phyloP scores from a whole-genome alignment of 305 asterid species.

The Fraxinus nigra region DNA sequence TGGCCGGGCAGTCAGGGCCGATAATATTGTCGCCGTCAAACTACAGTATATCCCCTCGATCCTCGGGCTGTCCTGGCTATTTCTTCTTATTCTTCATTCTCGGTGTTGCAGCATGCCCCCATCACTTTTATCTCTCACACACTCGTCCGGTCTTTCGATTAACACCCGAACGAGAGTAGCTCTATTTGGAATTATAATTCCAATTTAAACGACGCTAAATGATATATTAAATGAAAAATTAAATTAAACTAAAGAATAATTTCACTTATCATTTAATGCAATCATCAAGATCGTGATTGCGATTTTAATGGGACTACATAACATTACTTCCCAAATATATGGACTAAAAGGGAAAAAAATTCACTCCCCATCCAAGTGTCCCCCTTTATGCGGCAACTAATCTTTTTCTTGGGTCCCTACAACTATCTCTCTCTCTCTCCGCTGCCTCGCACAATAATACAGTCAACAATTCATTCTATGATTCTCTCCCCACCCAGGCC shows the following conservation, averaged over 20 bases:
- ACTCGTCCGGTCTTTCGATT: too few species aligned
- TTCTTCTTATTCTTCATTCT: background rate
- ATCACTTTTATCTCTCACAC: conserved; percentile 18
- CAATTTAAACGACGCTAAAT: too few species aligned
- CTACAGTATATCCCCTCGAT: conserved; percentile 24
- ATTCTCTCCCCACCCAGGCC: conserved; percentile 11
- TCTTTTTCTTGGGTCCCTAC: conserved; percentile 36
- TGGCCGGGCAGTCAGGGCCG: conserved; percentile 26
- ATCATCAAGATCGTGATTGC: too few species aligned
- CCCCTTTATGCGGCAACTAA: conserved; percentile 35
- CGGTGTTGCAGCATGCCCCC: conserved; percentile 24
- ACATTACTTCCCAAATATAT: too few species aligned
- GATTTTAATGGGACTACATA: too few species aligned
- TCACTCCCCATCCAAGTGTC: conserved; percentile 19
- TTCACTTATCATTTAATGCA: too few species aligned
- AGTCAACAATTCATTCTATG: conserved; percentile 34
- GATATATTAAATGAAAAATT: too few species aligned
- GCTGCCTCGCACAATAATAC: conserved; percentile 27
- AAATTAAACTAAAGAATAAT: too few species aligned
- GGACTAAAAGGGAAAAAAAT: too few species aligned
- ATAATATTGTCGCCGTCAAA: conserved; percentile 25
- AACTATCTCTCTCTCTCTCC: background rate
- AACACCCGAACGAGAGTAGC: too few species aligned
- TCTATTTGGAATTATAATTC: too few species aligned
- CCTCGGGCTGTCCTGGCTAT: conserved; percentile 22